A percentile compares a stretch with the other conserved stretches of the same genome.
phyloP scores from a whole-genome alignment of 1,284 basidiomycete species.

The Fomitopsis palustris region DNA sequence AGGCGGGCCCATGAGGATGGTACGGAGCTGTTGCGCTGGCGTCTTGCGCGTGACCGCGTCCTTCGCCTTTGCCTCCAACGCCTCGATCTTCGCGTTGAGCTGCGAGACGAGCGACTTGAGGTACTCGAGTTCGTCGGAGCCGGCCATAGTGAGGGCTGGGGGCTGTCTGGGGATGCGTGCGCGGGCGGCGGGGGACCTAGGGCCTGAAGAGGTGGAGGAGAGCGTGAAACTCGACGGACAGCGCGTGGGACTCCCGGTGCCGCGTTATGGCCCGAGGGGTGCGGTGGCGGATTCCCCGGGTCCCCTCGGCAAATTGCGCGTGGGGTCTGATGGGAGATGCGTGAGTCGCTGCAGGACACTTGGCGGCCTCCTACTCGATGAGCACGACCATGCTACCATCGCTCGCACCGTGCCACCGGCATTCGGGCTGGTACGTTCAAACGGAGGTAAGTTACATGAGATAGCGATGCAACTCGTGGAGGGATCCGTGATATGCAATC shows the following conservation, averaged over 20 bases:
- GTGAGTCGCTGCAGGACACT: not conserved
- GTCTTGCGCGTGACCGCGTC: constrained; percentile 43
- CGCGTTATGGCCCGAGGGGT: not conserved
- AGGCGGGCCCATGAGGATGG: constrained; percentile 94
- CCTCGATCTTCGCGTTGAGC: constrained; percentile 75
- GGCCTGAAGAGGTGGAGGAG: not conserved
- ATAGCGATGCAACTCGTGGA: not conserved
- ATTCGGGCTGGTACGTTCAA: too few species aligned
- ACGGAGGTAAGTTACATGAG: not conserved
- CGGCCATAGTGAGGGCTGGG: constrained; percentile 43
- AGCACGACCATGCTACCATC: too few species aligned
- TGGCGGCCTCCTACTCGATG: not conserved
- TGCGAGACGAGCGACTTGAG: constrained; percentile 85
- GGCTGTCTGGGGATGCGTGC: not conserved
- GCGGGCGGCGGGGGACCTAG: not conserved
- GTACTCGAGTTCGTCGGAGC: constrained; percentile 77
- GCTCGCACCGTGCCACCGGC: too few species aligned
- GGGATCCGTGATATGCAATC: too few species aligned
- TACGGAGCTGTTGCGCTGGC: constrained; percentile 79
- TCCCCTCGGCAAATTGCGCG: not conserved
- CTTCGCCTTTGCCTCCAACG: constrained; percentile 67
- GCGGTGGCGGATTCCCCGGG: not conserved
- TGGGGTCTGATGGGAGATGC: not conserved
- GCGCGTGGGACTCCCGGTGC: not conserved
- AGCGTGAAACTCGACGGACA: not conserved